Evolutionary conservation across 78 protist genomes (phyloP), one percentile per base, ranked within the genome.

Genomic region (Dictyostelium firmibasis): DNA sequence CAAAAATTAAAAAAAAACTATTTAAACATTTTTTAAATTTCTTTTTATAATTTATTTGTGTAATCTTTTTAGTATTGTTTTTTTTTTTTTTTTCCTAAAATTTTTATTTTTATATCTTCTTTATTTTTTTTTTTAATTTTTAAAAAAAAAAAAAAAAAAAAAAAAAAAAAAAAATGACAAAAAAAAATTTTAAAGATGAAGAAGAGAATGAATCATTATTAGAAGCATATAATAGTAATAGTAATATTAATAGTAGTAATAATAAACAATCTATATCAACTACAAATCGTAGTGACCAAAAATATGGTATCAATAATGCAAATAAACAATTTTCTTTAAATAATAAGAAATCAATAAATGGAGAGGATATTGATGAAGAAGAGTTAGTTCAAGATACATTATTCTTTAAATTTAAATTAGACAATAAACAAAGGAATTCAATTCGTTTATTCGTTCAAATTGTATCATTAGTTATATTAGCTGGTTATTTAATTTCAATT

Each of bases 401-500:
- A 13, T 72, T 72, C 36, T 84, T 67, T 43, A 72, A 84, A 23
- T 69, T 64, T 44, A 27, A 47, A 38, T 36, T 64, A 27, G 5
- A 69, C 27, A 76, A 43, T 8, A 72, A 35, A 20, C 67, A 84
- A 33, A 84, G 60, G 29, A 69, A 69, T 11, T 18, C 64, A 69
- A 75, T 67, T 36, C 43, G n/a, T 11, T n/a, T 62, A 20, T 33
- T 87, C 20, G 3, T 87, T 4, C 20, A 62, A 44, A 29, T 78
- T 7, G 16, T 78, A 13, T 60, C 85, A 60, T 20, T 87, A 1
- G 81, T 50, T n/a, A 5, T 89, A 23, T n/a, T 89, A 36, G 16
- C 82, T 29, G 94, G 87, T 18, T 89, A 81, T 69, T 14, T 89
- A 23, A 8, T 89, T 2, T 36, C 83, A 20, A 70, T 57, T 7